Percentiles rank a stretch among this genome's conserved stretches.
phyloP scores from a whole-genome alignment of 768 basidiomycete species.

The Pholiota conissans region DNA sequence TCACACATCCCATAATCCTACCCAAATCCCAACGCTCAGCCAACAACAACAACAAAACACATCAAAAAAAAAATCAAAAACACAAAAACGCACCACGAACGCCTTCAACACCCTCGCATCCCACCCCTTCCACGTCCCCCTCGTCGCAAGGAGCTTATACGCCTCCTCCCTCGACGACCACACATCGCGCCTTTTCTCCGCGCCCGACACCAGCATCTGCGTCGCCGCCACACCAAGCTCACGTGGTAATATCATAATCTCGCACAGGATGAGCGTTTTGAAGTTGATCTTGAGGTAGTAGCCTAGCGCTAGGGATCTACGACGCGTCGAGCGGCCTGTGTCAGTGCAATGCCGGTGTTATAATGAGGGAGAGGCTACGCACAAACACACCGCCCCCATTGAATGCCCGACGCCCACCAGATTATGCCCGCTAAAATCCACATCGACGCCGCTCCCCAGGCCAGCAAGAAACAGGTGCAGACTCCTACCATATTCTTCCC shows the following conservation, averaged over 20 bases:
- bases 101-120: slow-evolving; percentile 45
- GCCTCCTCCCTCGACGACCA: slow-evolving; percentile 56
- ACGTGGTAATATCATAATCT: slow-evolving; percentile 40
- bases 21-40: no score
- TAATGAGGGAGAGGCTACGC: slow-evolving; percentile 15
- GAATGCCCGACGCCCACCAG: slow-evolving; percentile 57
- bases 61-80: not conserved
- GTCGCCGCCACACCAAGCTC: slow-evolving; percentile 11
- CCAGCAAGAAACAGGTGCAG: slow-evolving; percentile 50
- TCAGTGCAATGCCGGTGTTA: not conserved
- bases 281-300: slow-evolving; percentile 40
- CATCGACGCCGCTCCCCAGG: slow-evolving; percentile 44
- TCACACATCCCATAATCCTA: slow-evolving; percentile 44
- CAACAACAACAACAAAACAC: not conserved
- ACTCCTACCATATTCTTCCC: slow-evolving; percentile 53
- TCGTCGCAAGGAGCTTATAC: slow-evolving; percentile 32
- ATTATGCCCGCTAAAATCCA: slow-evolving; percentile 48
- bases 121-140: slow-evolving; percentile 46
- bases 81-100: slow-evolving; percentile 36
- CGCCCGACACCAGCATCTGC: slow-evolving; percentile 28
- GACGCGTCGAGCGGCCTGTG: not conserved
- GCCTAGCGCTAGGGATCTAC: slow-evolving; percentile 42
- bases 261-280: slow-evolving; percentile 41
- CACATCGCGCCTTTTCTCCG: slow-evolving; percentile 43
- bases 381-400: slow-evolving; percentile 51